Percentiles rank a stretch among this genome's conserved stretches.
Conservation (phyloP, 148 eudicot species). For the Cornus kousa region DNA sequence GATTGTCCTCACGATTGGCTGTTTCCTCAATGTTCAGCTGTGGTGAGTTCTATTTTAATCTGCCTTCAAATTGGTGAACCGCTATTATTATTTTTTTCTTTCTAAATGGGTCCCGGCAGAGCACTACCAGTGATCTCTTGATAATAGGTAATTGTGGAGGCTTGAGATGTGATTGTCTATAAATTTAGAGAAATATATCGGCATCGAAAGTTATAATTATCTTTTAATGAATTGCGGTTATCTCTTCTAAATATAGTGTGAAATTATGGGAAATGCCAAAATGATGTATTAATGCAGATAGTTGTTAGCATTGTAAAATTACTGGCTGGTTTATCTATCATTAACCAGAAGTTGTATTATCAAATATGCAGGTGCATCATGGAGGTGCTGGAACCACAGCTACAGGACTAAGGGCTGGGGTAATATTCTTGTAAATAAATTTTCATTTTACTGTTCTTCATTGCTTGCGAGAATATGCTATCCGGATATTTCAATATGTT, state of each 20-base stretch:
- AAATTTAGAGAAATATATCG: neutral
- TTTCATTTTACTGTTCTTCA: neutral
- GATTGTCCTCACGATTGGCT: conserved; percentile 96
- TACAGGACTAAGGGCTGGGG: conserved; percentile 91
- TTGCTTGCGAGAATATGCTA: neutral
- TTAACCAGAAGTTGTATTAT: neutral
- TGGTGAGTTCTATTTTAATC: conserved; percentile 48
- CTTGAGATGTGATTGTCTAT: neutral
- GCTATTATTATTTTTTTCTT: neutral
- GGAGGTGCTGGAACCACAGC: conserved; percentile 99
- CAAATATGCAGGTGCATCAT: conserved; percentile 52
- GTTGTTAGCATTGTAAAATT: neutral
- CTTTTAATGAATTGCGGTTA: neutral
- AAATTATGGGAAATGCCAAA: neutral
- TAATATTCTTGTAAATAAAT: conserved; percentile 26
- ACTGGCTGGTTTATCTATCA: neutral
- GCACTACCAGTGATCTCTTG: neutral
- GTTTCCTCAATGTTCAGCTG: conserved; percentile 80
- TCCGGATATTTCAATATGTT: neutral
- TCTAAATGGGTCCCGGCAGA: neutral
- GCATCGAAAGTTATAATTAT: neutral
- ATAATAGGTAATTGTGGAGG: neutral
- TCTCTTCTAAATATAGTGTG: conserved; percentile 1
- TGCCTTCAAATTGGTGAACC: neutral
- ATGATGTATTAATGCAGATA: neutral